Conservation (phyloP, 768 basidiomycete species). For the Leucocoprinus leucothites region DNA sequence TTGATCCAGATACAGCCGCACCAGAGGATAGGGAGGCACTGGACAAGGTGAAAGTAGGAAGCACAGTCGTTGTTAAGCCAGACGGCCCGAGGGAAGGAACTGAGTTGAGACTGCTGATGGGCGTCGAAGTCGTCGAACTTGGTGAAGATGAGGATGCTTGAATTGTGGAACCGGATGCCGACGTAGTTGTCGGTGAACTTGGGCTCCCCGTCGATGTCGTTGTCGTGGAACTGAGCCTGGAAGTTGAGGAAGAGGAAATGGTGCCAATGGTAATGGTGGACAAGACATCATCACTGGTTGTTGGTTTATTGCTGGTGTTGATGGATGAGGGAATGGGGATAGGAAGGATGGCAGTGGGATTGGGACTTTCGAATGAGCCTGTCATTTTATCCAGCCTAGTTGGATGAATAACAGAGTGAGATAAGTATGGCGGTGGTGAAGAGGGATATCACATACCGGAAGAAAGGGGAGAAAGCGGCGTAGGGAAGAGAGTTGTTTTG, state of each 20-base stretch:
- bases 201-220: conserved; percentile 10
- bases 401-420: conserved; percentile 7
- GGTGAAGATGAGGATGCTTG: no score
- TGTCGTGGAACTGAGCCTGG: conserved; percentile 18
- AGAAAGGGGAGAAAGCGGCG: conserved; percentile 48
- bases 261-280: conserved; percentile 39
- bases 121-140: no score
- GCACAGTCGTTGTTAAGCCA: no score
- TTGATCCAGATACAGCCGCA: no score
- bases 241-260: conserved; percentile 20
- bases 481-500: conserved; percentile 30
- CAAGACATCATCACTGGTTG: conserved; percentile 28
- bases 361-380: conserved; percentile 50
- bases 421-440: not conserved
- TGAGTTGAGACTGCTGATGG: no score
- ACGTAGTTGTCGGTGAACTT: not conserved
- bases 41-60: no score
- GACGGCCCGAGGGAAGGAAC: no score
- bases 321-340: conserved; percentile 40
- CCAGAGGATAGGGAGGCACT: not conserved
- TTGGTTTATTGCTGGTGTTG: conserved; percentile 25
- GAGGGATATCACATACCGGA: conserved; percentile 40
- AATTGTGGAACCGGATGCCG: conserved; percentile 1
- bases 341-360: conserved; percentile 45
- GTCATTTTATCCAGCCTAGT: conserved; percentile 55